Evolutionary conservation across 495 filamentous ascomycete genomes (phyloP).

Genomic region (Tetracladium setigerum): DNA sequence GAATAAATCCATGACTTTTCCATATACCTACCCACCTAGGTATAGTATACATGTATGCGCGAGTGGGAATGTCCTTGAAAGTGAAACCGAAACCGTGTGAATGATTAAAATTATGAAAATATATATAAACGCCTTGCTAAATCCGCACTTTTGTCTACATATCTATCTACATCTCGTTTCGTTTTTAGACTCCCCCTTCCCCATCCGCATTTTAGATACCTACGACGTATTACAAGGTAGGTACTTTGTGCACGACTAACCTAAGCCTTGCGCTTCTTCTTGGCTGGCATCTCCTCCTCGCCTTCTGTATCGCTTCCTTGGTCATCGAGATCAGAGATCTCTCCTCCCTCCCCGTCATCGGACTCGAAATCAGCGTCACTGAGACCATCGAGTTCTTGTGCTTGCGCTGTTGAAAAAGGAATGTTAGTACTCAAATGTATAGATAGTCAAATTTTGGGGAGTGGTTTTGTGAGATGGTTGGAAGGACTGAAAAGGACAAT

Average conservation of each 20-base stretch:
- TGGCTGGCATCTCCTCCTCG: constrained; percentile 30
- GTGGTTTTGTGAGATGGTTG: neutral
- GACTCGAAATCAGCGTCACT: constrained; percentile 55
- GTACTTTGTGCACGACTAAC: neutral
- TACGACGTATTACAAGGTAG: no score
- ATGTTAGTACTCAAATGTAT: neutral
- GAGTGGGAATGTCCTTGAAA: no score
- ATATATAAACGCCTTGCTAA: no score
- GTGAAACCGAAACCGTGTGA: no score
- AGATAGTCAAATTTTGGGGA: neutral
- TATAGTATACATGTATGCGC: no score
- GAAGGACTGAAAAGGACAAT: neutral
- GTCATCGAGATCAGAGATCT: neutral
- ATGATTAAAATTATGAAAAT: no score
- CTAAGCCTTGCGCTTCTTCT: constrained; percentile 39
- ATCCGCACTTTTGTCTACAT: no score
- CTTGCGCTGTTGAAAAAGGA: constrained; percentile 38
- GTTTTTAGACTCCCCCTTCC: no score
- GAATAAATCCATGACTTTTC: no score
- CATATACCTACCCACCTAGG: no score
- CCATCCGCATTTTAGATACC: no score
- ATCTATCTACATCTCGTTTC: no score
- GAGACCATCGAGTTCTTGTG: constrained; percentile 50
- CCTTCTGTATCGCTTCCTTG: neutral
- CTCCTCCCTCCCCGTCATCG: constrained; percentile 28